These are phyloP conservation scores for Mucor saturninus DNA, from an alignment of 371 early-diverging fungal genomes.

Conservation along the genomic window DNA sequence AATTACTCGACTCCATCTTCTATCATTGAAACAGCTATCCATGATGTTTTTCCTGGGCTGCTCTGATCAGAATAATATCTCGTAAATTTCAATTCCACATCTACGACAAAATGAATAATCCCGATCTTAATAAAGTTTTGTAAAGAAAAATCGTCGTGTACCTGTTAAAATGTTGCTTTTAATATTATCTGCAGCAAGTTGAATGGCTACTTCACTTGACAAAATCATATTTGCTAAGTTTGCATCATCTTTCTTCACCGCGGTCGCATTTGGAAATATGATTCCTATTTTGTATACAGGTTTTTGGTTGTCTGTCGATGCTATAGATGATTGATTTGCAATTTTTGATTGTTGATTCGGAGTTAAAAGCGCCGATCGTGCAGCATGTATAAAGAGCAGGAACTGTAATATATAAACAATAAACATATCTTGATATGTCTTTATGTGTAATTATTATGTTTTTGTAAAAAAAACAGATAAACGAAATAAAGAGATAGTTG, in stretches of 20 bases:
- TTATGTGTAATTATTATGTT: neutral
- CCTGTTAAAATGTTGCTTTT: constrained; percentile 30
- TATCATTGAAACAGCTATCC: constrained; percentile 36
- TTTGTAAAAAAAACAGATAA: neutral
- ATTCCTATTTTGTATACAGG: constrained; percentile 41
- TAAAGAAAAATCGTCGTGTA: constrained; percentile 4
- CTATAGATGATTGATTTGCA: neutral
- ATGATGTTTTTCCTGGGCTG: constrained; percentile 36
- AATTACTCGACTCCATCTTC: constrained; percentile 40
- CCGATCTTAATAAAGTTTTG: neutral
- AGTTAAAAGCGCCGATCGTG: constrained; percentile 7
- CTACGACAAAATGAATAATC: constrained; percentile 14
- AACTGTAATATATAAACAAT: neutral
- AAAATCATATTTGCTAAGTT: constrained; percentile 40
- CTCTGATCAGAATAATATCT: constrained; percentile 34
- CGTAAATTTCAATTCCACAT: constrained; percentile 37
- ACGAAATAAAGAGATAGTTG: too few species aligned
- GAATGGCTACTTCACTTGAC: constrained; percentile 39
- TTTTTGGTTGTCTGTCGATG: neutral
- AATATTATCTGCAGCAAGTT: constrained; percentile 33
- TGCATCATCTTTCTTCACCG: constrained; percentile 27
- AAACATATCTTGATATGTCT: neutral
- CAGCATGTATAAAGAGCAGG: neutral
- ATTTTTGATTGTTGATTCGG: neutral
- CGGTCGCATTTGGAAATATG: constrained; percentile 35